Percentiles rank a stretch among this genome's conserved stretches.
These are phyloP conservation scores for Septoria linicola DNA, from an alignment of 2,329 filamentous ascomycete species.

Conservation along the genomic window DNA sequence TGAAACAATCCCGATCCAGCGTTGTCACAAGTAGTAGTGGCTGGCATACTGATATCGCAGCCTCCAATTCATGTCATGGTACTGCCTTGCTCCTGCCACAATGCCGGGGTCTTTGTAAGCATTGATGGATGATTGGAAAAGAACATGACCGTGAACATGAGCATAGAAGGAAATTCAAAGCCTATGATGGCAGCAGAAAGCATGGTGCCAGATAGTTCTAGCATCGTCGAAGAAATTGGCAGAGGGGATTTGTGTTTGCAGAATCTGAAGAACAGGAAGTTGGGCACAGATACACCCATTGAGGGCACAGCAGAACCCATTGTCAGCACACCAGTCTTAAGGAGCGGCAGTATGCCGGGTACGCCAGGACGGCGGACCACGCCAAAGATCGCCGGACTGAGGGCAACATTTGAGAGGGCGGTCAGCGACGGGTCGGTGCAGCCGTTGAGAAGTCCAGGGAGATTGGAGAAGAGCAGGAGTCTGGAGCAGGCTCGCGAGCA, in stretches of 20 bases:
- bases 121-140: too few relatives aligned
- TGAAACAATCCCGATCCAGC: too few relatives aligned
- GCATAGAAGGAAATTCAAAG: background rate
- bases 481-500: conserved; percentile 15
- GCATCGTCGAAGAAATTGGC: background rate
- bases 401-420: conserved; percentile 32
- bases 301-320: conserved; percentile 5
- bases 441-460: conserved; percentile 4
- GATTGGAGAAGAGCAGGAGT: conserved; percentile 23
- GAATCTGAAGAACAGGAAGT: background rate
- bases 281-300: background rate
- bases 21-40: too few relatives aligned
- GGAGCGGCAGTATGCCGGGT: conserved; percentile 9
- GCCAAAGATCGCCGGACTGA: conserved; percentile 34
- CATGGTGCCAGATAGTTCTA: conserved; percentile 7
- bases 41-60: too few relatives aligned
- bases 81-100: too few relatives aligned
- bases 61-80: too few relatives aligned
- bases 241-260: background rate
- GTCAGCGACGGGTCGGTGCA: conserved; percentile 6
- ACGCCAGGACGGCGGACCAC: conserved; percentile 21
- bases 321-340: background rate
- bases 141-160: background rate
- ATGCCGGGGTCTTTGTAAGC: too few relatives aligned
- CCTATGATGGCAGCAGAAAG: conserved; percentile 1